phyloP scores from a whole-genome alignment of 495 filamentous ascomycete species.

The Pyronema omphalodes region DNA sequence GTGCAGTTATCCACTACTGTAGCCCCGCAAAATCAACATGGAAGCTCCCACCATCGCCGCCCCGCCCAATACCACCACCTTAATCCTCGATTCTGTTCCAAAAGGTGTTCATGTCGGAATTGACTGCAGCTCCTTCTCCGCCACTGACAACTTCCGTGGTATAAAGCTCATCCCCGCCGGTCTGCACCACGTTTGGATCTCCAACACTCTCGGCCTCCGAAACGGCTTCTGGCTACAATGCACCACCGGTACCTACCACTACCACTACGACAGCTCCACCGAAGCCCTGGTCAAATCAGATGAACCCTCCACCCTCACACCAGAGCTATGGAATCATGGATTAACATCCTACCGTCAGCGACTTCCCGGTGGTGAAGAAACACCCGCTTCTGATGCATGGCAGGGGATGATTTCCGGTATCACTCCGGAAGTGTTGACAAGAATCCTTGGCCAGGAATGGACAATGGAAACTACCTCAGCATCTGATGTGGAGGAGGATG shows the following conservation, averaged over 20 bases:
- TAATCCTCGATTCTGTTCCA: constrained; percentile 17
- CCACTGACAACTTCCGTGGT: constrained; percentile 18
- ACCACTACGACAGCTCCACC: background rate
- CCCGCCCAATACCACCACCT: constrained; percentile 6
- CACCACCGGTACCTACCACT: background rate
- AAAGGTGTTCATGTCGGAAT: constrained; percentile 16
- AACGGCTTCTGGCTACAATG: constrained; percentile 15
- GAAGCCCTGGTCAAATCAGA: background rate
- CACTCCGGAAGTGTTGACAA: background rate
- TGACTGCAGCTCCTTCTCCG: constrained; percentile 20
- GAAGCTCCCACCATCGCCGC: background rate
- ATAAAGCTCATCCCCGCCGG: constrained; percentile 17
- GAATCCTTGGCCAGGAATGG: constrained; percentile 1
- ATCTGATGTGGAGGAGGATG: background rate
- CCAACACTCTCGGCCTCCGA: constrained; percentile 16
- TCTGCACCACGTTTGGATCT: constrained; percentile 19
- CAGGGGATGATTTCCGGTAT: background rate
- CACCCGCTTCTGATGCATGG: background rate
- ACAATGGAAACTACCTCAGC: background rate
- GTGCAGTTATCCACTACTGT: too few species aligned
- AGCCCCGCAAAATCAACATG: background rate
- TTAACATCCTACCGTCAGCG: constrained; percentile 13
- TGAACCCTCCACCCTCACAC: background rate
- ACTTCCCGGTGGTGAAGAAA: background rate
- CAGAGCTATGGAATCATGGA: background rate